These are phyloP conservation scores for Ceratobasidium sp. DNA, from an alignment of 1,284 basidiomycete genomes.

Conservation along the genomic window DNA sequence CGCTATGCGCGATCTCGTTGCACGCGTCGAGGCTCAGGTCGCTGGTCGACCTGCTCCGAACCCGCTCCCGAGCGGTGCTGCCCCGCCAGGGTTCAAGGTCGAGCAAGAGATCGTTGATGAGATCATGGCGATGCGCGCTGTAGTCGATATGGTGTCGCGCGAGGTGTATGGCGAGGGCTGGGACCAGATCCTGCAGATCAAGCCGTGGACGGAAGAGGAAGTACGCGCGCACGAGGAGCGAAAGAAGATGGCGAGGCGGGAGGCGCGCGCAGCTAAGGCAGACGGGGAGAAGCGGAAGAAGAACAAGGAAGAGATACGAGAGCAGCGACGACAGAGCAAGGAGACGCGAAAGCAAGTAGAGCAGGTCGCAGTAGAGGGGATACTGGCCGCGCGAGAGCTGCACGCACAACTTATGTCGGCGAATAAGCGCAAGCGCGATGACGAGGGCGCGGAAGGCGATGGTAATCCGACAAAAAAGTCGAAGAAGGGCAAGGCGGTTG, in stretches of 20 bases:
- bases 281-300: slow-evolving; percentile 30
- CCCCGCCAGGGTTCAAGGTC: slow-evolving; percentile 33
- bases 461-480: slow-evolving; percentile 9
- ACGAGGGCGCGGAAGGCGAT: slow-evolving; percentile 26
- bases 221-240: slow-evolving; percentile 39
- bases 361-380: slow-evolving; percentile 35
- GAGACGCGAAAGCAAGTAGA: slow-evolving; percentile 33
- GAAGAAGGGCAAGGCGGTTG: neutral
- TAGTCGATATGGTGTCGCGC: slow-evolving; percentile 48
- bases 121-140: slow-evolving; percentile 43
- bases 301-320: slow-evolving; percentile 31
- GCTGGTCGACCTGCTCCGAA: slow-evolving; percentile 41
- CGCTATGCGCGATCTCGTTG: slow-evolving; percentile 47
- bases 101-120: slow-evolving; percentile 40
- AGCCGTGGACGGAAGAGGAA: slow-evolving; percentile 46
- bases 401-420: slow-evolving; percentile 15
- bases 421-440: slow-evolving; percentile 45
- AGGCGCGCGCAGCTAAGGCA: slow-evolving; percentile 30
- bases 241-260: slow-evolving; percentile 32
- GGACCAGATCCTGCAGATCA: slow-evolving; percentile 32
- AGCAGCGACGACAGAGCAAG: slow-evolving; percentile 30
- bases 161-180: slow-evolving; percentile 46
- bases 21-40: slow-evolving; percentile 45
- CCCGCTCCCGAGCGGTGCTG: slow-evolving; percentile 33
- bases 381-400: slow-evolving; percentile 33